Percentiles rank a stretch among this genome's conserved stretches.
Evolutionary conservation across 2,329 filamentous ascomycete species (phyloP).

Genomic region (Fusarium sp.): DNA sequence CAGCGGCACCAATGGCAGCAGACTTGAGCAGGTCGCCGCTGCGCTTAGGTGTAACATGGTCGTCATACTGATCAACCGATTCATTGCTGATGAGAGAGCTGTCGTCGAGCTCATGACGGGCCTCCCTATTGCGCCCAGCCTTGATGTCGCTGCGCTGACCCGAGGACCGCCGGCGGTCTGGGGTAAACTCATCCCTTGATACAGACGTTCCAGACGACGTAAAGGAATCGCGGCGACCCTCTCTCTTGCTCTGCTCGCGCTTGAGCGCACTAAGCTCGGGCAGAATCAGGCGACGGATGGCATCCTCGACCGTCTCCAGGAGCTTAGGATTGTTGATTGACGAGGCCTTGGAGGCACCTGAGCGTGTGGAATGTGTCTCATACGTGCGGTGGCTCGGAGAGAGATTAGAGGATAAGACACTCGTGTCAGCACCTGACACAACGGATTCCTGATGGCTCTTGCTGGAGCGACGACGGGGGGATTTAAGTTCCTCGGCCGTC

Average conservation of each 20-base stretch:
- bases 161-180: conserved; percentile 72
- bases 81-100: conserved; percentile 61
- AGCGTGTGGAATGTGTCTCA: conserved; percentile 66
- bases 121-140: conserved; percentile 64
- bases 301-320: conserved; percentile 91
- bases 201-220: conserved; percentile 67
- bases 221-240: conserved; percentile 75
- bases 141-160: conserved; percentile 62
- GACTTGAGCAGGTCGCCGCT: conserved; percentile 58
- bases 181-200: conserved; percentile 68
- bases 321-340: conserved; percentile 94
- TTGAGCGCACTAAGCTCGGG: conserved; percentile 94
- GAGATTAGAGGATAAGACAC: conserved; percentile 65
- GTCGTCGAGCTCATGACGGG: conserved; percentile 65
- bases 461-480: conserved; percentile 63
- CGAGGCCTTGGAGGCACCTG: conserved; percentile 72
- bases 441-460: conserved; percentile 64
- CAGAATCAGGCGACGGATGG: conserved; percentile 87
- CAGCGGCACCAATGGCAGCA: conserved; percentile 60
- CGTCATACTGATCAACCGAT: conserved; percentile 55
- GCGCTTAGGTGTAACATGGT: conserved; percentile 59
- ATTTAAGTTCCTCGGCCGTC: conserved; percentile 58
- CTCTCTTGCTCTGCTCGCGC: conserved; percentile 84
- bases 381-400: conserved; percentile 67
- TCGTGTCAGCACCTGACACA: conserved; percentile 66